phyloP scores from a whole-genome alignment of 768 basidiomycete genomes.

The Postia placenta region DNA sequence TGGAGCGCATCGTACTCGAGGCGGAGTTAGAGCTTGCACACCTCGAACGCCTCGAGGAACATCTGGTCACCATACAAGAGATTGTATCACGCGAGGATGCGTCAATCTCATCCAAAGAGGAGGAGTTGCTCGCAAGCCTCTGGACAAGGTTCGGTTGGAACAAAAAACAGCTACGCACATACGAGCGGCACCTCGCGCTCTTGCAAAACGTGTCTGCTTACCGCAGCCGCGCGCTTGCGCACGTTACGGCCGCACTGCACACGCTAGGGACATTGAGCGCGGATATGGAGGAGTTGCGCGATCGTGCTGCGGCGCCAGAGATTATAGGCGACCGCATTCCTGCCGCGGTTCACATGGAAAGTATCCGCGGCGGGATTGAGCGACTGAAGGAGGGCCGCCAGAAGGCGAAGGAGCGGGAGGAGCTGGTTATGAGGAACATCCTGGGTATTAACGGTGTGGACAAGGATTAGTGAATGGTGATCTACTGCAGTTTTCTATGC shows the following conservation, averaged over 20 bases:
- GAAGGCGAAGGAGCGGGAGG: slow-evolving; percentile 43
- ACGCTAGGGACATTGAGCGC: slow-evolving; percentile 57
- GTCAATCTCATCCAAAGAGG: slow-evolving; percentile 35
- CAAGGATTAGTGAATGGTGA: background rate
- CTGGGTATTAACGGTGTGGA: background rate
- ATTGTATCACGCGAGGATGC: slow-evolving; percentile 54
- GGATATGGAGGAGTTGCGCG: slow-evolving; percentile 73
- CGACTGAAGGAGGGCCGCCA: slow-evolving; percentile 52
- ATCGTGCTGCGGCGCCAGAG: slow-evolving; percentile 64
- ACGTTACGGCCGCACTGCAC: slow-evolving; percentile 62
- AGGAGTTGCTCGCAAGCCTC: slow-evolving; percentile 54
- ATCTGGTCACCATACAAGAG: slow-evolving; percentile 50
- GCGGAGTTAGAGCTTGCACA: slow-evolving; percentile 50
- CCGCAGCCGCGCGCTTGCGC: slow-evolving; percentile 53
- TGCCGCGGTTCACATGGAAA: slow-evolving; percentile 70
- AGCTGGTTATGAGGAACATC: slow-evolving; percentile 17
- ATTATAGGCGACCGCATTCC: slow-evolving; percentile 55
- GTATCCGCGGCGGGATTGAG: slow-evolving; percentile 58
- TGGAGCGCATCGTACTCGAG: slow-evolving; percentile 59
- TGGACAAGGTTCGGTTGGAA: slow-evolving; percentile 73
- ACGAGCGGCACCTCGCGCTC: slow-evolving; percentile 45
- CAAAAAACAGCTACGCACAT: slow-evolving; percentile 37
- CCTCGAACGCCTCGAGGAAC: slow-evolving; percentile 58
- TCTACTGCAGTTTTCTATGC: too few relatives aligned
- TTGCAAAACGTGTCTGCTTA: slow-evolving; percentile 52